Base-by-base conservation (phyloP, 805 yeast genomes). In the Barnettozyma sucrosica region DNA sequence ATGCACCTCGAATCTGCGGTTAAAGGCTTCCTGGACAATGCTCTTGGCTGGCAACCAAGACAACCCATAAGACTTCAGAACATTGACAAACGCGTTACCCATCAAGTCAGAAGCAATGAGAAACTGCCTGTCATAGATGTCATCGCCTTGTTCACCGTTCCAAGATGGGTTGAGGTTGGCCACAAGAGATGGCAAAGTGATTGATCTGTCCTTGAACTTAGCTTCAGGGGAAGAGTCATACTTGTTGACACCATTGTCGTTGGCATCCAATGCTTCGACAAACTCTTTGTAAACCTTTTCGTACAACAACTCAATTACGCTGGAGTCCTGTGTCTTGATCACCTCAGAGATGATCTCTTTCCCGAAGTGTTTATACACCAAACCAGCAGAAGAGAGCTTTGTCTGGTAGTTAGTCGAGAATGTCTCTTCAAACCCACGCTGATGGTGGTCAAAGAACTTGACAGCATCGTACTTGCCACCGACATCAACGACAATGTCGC, bases 401-500 rank as follows among this genome's bases (percentile, higher is more conserved):
- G 98, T 93, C 51, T 70, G 65, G 62, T 72, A 85, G 8, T 72
- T 67, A 1, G 64, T 72, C 21, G 78, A 78, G 62, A 93, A 92
- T 5, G 85, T 80, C 56, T 85, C 90, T 26, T 69, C 68, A 61
- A 93, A 93, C 18, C 85, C 98, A 53, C 97, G 79, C 71, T 93
- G 99, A 69, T 93, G 99, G 64, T 93, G 99, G 65, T 93, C 99
- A 65, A 88, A 92, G 65, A 74, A 87, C 68, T 90, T 90, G 37
- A 71, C 72, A 13, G 85, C 86, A 63, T 89, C 96, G 66, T 90
- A 93, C 63, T 85, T 75, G 13, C 96, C 99, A 62, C 95, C 79
- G 44, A 93, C 99, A 68, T 93, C 99, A 47, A 93, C 92, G 30
- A 93, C 95, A 49, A 93, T 85, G 65, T 92, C 97, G 59, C 95